These are phyloP conservation scores for Cryptococcus sp. DNA, from an alignment of 1,284 basidiomycete species.

Conservation along the genomic window DNA sequence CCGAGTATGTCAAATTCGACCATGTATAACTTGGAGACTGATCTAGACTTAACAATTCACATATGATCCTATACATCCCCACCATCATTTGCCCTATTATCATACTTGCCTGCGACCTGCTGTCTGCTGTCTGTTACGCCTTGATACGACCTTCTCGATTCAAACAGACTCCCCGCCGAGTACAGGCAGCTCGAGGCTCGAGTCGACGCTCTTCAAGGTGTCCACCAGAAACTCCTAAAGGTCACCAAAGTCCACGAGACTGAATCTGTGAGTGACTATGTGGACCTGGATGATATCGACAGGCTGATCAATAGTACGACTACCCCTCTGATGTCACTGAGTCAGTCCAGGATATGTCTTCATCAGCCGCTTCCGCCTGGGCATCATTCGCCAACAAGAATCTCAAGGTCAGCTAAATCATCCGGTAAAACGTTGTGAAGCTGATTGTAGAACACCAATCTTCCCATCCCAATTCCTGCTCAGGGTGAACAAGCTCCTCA, in stretches of 20 bases:
- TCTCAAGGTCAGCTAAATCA: conserved; percentile 57
- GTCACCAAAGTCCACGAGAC: conserved; percentile 79
- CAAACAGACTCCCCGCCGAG: conserved; percentile 59
- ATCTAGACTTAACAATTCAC: too few relatives aligned
- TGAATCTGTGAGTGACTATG: conserved; percentile 51
- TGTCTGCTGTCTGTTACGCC: not conserved
- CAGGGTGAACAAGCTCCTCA: conserved; percentile 50
- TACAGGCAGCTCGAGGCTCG: conserved; percentile 93
- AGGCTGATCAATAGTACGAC: conserved; percentile 60
- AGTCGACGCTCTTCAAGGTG: conserved; percentile 82
- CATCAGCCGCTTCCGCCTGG: conserved; percentile 71
- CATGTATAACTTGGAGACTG: not conserved
- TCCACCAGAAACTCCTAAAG: conserved; percentile 76
- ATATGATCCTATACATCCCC: too few relatives aligned
- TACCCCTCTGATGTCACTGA: conserved; percentile 60
- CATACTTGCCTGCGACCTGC: too few relatives aligned
- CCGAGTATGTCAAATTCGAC: conserved; percentile 61
- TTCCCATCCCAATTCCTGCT: conserved; percentile 67
- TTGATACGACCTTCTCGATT: too few relatives aligned
- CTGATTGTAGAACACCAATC: conserved; percentile 60
- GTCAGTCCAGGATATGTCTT: conserved; percentile 53
- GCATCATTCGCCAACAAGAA: conserved; percentile 81
- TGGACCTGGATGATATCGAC: not conserved
- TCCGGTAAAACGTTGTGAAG: not conserved
- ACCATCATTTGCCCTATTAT: not conserved